Conservation (phyloP, 257 asterid species). For the Przewalskia tangutica region DNA sequence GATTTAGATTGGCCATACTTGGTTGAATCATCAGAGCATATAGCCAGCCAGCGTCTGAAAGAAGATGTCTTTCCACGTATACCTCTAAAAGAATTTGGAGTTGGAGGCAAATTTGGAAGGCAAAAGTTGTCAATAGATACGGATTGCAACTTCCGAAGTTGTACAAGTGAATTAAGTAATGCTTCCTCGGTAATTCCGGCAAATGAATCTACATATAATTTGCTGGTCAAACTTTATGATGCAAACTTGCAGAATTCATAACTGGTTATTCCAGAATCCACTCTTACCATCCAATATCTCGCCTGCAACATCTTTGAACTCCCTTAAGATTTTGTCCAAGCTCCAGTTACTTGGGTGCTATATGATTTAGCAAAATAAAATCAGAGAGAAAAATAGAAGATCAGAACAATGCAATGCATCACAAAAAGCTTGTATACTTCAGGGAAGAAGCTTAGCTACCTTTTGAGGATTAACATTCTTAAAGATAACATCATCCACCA, state of each 20-base stretch:
- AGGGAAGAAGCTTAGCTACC: slow-evolving; percentile 33
- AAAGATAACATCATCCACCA: slow-evolving; percentile 69
- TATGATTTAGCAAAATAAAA: slow-evolving; percentile 13
- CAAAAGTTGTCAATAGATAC: slow-evolving; percentile 46
- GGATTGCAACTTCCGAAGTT: slow-evolving; percentile 29
- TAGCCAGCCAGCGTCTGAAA: slow-evolving; percentile 78
- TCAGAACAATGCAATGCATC: neutral
- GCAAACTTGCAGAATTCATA: slow-evolving; percentile 1
- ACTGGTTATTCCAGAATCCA: neutral
- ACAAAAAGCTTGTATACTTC: neutral
- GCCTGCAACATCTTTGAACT: slow-evolving; percentile 51
- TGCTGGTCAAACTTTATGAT: neutral
- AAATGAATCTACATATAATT: slow-evolving; percentile 49
- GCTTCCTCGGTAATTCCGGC: slow-evolving; percentile 57
- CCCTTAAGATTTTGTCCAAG: slow-evolving; percentile 60
- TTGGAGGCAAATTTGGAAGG: slow-evolving; percentile 62
- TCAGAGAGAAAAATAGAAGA: neutral
- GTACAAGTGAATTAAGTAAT: slow-evolving; percentile 46
- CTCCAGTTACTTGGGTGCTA: slow-evolving; percentile 90
- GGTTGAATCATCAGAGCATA: slow-evolving; percentile 75
- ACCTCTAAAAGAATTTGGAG: slow-evolving; percentile 75
- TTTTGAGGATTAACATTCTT: slow-evolving; percentile 61
- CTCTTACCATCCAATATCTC: slow-evolving; percentile 42
- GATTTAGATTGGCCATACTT: slow-evolving; percentile 30
- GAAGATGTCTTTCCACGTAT: slow-evolving; percentile 71